phyloP scores from a whole-genome alignment of 805 yeast species.

The Cyberlindnera misumaiensis region DNA sequence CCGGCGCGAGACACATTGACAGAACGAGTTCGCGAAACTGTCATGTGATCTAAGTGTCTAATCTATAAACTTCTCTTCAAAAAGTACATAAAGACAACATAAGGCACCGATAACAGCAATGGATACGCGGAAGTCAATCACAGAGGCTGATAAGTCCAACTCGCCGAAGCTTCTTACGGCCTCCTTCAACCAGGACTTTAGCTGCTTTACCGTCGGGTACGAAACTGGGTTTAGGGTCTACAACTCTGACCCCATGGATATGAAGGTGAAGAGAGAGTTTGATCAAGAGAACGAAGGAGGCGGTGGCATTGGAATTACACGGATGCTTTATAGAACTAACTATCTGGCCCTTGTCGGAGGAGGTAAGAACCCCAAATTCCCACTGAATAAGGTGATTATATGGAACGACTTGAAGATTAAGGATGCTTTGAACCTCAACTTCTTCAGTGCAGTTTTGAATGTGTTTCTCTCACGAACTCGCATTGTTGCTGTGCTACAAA shows the following conservation, averaged over 20 bases:
- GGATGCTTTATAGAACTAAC: conserved; percentile 87
- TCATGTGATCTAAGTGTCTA: too few species aligned
- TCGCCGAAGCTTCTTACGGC: conserved; percentile 16
- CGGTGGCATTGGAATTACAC: conserved; percentile 64
- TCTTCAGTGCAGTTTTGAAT: conserved; percentile 66
- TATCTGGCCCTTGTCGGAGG: conserved; percentile 89
- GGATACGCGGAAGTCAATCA: conserved; percentile 21
- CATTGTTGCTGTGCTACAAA: conserved; percentile 64
- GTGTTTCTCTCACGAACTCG: conserved; percentile 70
- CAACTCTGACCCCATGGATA: conserved; percentile 81
- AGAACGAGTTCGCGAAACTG: too few species aligned
- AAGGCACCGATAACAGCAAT: conserved; percentile 3
- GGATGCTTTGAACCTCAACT: conserved; percentile 66
- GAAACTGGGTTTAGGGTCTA: conserved; percentile 80
- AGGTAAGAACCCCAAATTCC: conserved; percentile 71
- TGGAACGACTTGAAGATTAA: conserved; percentile 89
- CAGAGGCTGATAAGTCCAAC: conserved; percentile 5
- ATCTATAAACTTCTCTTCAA: too few species aligned
- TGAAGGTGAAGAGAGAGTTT: conserved; percentile 57
- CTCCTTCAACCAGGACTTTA: conserved; percentile 78
- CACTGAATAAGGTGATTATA: conserved; percentile 71
- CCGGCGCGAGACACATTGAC: too few species aligned
- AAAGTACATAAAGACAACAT: too few species aligned
- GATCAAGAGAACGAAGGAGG: conserved; percentile 9
- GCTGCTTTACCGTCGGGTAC: conserved; percentile 81